Evolutionary conservation across 805 yeast genomes (phyloP), one percentile per base, ranked within the genome.

Genomic region (Cyberlindnera suaveolens): DNA sequence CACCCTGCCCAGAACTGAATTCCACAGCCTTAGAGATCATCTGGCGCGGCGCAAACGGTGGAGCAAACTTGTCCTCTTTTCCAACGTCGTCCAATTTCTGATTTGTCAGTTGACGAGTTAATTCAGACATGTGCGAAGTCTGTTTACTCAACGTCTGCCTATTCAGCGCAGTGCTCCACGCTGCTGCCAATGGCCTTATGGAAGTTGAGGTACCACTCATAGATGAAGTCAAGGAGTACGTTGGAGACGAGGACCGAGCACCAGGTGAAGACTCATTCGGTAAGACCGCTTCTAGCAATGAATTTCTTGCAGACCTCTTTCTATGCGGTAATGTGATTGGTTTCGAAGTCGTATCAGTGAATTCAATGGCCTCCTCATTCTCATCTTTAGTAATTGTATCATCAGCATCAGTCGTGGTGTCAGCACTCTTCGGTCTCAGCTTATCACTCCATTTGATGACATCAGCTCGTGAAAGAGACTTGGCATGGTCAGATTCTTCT

Each of bases 1-100:
- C 88, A 1, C 91, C 91, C 50, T 80, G 84, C 8, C 60, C 60
- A 5, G 74, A 57, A 35, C 82, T 74, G 60, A 75, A 80, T 18
- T 70, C 71, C n/a, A 77, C 60, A 0, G 80, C 77, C 49, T 76
- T 66, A 38, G 63, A 53, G 10, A 85, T 65, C 44, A 85, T 57
- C 38, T 59, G 63, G 7, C 67, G 62, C 3, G 83, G 74, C 15
- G 70, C 66, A 85, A 89, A 85, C 0, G 90, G 87, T n/a, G 60
- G 61, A 1, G 55, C 23, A 6, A 46, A 35, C 23, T 36, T 48
- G 19, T 32, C 27, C 15, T 32, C 29, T 30, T 16, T 37, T 11
- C 26, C 5, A 10, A 43, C 44, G 5, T 40, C 45, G 17, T 34
- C 37, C 17, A 31, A 38, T 6, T 23, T 41, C 34, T 49, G 53